These are phyloP conservation scores for Cystoisospora suis DNA, from an alignment of 169 alveolate genomes.

Conservation along the genomic window DNA sequence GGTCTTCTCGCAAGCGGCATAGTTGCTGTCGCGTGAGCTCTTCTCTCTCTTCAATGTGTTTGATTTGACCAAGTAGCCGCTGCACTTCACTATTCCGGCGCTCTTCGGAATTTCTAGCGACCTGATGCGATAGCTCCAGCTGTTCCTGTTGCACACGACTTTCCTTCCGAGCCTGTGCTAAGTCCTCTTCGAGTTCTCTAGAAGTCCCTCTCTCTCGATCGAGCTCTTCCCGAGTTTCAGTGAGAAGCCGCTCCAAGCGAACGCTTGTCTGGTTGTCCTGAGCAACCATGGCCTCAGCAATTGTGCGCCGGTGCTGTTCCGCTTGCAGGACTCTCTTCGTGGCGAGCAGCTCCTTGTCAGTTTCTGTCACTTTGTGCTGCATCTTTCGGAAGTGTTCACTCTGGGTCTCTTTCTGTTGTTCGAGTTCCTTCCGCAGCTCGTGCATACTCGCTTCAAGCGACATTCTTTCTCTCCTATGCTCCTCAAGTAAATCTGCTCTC, in stretches of 20 bases:
- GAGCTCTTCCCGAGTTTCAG: not conserved
- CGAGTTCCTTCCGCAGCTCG: not conserved
- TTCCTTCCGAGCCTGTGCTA: not conserved
- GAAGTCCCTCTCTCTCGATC: not conserved
- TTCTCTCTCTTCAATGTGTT: no score
- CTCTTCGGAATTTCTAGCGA: no score
- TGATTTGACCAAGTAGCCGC: no score
- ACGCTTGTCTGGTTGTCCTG: no score
- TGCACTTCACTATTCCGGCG: no score
- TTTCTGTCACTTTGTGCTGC: not conserved
- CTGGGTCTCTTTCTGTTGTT: not conserved
- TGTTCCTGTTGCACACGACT: not conserved
- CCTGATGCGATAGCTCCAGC: not conserved
- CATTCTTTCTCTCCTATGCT: no score
- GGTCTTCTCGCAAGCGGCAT: not conserved
- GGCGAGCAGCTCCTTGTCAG: not conserved
- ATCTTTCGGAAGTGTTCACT: not conserved
- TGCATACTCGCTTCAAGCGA: no score
- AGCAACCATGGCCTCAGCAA: no score
- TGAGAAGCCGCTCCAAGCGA: not conserved
- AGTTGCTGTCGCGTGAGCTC: no score
- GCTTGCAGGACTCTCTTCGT: not conserved
- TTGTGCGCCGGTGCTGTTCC: not conserved
- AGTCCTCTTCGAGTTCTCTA: not conserved
- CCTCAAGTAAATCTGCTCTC: no score